Percentiles rank a stretch among this genome's conserved stretches.
Conservation (phyloP, 1,139 yeast genomes). For the Pichia sp. region DNA sequence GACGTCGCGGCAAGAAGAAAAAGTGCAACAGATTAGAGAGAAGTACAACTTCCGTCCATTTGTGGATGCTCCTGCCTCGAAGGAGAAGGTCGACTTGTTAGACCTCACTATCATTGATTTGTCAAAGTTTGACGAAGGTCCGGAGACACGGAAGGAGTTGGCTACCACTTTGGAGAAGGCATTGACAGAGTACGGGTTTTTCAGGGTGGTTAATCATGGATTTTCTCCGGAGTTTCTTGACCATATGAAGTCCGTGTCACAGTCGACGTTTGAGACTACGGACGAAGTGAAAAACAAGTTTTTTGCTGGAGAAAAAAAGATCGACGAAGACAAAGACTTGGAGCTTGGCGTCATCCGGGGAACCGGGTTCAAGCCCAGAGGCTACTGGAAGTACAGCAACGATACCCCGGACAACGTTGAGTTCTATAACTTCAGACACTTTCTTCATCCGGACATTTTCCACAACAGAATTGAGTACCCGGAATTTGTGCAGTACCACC, state of each 20-base stretch:
- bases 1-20: not conserved
- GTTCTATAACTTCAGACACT: slow-evolving; percentile 40
- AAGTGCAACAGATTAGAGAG: slow-evolving; percentile 8
- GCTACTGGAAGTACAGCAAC: slow-evolving; percentile 43
- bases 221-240: slow-evolving; percentile 32
- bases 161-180: slow-evolving; percentile 37
- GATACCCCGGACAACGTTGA: slow-evolving; percentile 42
- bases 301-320: slow-evolving; percentile 38
- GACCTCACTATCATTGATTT: slow-evolving; percentile 37
- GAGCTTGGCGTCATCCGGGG: slow-evolving; percentile 44
- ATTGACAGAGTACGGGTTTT: slow-evolving; percentile 43
- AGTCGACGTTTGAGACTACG: slow-evolving; percentile 36
- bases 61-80: slow-evolving; percentile 18
- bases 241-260: slow-evolving; percentile 37
- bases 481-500: slow-evolving; percentile 35
- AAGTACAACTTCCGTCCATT: slow-evolving; percentile 21
- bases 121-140: slow-evolving; percentile 34
- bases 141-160: slow-evolving; percentile 30
- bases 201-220: slow-evolving; percentile 40
- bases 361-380: slow-evolving; percentile 44
- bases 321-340: slow-evolving; percentile 26
- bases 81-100: slow-evolving; percentile 34
- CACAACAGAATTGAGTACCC: slow-evolving; percentile 34
- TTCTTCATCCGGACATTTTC: slow-evolving; percentile 32
- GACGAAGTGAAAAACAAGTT: slow-evolving; percentile 39